Evolutionary conservation across 495 filamentous ascomycete species (phyloP).

Genomic region (Durotheca rogersii): DNA sequence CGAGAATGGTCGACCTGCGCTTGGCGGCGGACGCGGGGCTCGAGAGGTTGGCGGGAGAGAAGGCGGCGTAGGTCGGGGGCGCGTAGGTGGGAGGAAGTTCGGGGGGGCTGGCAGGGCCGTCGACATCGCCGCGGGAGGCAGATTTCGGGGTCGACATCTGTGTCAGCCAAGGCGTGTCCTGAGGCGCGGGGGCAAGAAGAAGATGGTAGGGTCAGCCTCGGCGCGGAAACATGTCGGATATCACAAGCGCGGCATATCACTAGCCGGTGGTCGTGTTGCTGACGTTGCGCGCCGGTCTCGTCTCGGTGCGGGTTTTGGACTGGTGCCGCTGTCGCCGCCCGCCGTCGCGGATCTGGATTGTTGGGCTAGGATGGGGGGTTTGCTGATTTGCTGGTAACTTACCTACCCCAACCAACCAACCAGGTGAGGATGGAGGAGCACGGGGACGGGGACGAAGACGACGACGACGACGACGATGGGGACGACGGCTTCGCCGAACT

Average conservation of each 20-base stretch:
- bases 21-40: constrained; percentile 65
- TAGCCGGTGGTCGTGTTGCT: no score
- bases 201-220: constrained; percentile 28
- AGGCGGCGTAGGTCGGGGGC: constrained; percentile 77
- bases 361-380: no score
- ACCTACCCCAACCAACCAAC: no score
- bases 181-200: constrained; percentile 11
- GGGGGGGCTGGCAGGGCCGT: constrained; percentile 23
- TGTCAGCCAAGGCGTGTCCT: constrained; percentile 52
- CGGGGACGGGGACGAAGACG: no score
- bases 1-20: constrained; percentile 84
- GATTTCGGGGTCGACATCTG: constrained; percentile 51
- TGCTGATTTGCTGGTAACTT: no score
- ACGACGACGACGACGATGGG: no score
- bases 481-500: constrained; percentile 14
- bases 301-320: no score
- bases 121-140: constrained; percentile 31
- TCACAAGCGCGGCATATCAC: no score
- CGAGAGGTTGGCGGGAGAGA: constrained; percentile 78
- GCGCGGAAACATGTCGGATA: constrained; percentile 12
- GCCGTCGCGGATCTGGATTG: no score
- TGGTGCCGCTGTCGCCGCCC: no score
- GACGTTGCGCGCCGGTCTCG: no score
- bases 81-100: constrained; percentile 40
- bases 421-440: no score